Conservation (phyloP, 2,329 filamentous ascomycete genomes). For the Coniochaeta pulveracea region DNA sequence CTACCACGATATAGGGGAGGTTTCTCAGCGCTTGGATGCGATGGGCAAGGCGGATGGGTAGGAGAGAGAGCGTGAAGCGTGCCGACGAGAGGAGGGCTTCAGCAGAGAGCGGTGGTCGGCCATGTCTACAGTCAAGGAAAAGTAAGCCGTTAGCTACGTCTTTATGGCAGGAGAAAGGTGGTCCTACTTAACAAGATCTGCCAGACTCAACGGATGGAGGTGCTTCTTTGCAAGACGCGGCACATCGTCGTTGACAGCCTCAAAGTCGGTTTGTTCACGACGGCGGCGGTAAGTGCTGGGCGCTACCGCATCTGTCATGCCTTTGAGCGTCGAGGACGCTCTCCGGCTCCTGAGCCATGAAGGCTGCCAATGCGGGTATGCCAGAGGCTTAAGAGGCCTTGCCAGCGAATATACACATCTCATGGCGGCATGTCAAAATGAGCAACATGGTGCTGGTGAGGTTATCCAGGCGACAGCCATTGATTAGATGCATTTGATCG, state of each 20-base stretch:
- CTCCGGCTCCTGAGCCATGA: background rate
- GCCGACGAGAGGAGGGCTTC: conserved; percentile 77
- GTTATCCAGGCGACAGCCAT: too few relatives aligned
- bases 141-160: conserved; percentile 6
- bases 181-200: conserved; percentile 74
- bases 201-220: conserved; percentile 71
- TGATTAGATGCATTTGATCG: too few relatives aligned
- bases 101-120: conserved; percentile 73
- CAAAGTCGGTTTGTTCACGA: conserved; percentile 19
- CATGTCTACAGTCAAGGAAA: conserved; percentile 37
- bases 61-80: conserved; percentile 87
- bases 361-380: too few relatives aligned
- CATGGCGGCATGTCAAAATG: conserved; percentile 33
- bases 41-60: conserved; percentile 85
- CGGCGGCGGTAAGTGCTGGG: conserved; percentile 6
- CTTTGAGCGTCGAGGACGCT: conserved; percentile 9
- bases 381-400: too few relatives aligned
- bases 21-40: conserved; percentile 89
- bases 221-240: conserved; percentile 65
- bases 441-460: too few relatives aligned
- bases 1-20: conserved; percentile 93
- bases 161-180: conserved; percentile 2
- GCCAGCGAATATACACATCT: too few relatives aligned
- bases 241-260: conserved; percentile 64
- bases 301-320: conserved; percentile 1